A percentile compares a stretch with the other conserved stretches of the same genome.
Conservation (phyloP, 83 land plant genomes). For the Picea abies region DNA sequence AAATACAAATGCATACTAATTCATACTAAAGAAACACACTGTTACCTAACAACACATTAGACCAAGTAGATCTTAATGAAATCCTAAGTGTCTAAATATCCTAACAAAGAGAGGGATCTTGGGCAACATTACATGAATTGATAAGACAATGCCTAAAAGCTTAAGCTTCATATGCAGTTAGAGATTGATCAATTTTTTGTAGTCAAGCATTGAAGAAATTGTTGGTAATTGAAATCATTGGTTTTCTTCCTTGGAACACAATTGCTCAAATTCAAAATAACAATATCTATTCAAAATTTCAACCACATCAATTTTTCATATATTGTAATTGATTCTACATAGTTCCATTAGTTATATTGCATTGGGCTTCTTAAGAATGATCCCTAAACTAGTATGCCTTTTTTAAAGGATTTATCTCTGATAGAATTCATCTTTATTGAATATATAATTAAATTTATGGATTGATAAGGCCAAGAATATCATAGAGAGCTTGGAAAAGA, state of each 20-base stretch:
- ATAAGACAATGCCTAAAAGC: constrained; percentile 70
- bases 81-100: no score
- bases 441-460: no score
- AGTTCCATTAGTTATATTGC: constrained; percentile 31
- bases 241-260: constrained; percentile 65
- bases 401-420: no score
- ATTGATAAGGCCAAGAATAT: no score
- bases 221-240: constrained; percentile 59
- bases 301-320: constrained; percentile 58
- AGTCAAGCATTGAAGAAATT: constrained; percentile 51
- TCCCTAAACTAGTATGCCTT: no score
- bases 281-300: constrained; percentile 59
- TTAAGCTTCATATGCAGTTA: constrained; percentile 59
- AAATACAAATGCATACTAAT: no score
- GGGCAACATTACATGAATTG: constrained; percentile 65
- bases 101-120: constrained; percentile 62
- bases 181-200: constrained; percentile 66
- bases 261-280: constrained; percentile 57
- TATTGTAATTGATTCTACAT: constrained; percentile 57
- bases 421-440: no score
- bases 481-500: no score
- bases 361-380: no score
- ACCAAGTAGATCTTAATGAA: no score
- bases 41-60: no score
- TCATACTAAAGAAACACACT: no score